Evolutionary conservation across 768 basidiomycete species (phyloP).

Genomic region (Hebeloma cylindrosporum): DNA sequence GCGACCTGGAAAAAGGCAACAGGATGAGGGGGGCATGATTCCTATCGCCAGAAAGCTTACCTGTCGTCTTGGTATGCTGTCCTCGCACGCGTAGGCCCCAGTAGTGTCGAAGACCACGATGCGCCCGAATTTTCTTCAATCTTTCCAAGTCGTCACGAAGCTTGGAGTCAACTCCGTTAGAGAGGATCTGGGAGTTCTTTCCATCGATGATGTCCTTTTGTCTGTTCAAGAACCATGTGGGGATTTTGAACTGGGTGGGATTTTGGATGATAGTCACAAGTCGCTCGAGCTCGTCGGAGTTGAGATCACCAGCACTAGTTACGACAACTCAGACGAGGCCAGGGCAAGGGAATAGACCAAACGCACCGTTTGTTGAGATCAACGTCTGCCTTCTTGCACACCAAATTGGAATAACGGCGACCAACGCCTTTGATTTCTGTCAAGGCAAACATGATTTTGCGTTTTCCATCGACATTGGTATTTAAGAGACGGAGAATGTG

Average conservation of each 20-base stretch:
- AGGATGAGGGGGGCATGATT: slow-evolving; percentile 5
- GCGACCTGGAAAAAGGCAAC: slow-evolving; percentile 57
- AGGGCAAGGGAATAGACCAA: slow-evolving; percentile 3
- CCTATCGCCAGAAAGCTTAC: slow-evolving; percentile 40
- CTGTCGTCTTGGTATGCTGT: slow-evolving; percentile 99
- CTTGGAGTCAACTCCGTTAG: slow-evolving; percentile 97
- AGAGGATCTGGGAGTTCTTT: slow-evolving; percentile 93
- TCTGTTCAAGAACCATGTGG: slow-evolving; percentile 98
- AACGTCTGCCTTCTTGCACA: slow-evolving; percentile 99
- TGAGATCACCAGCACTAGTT: slow-evolving; percentile 93
- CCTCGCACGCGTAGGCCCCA: slow-evolving; percentile 96
- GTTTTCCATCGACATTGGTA: slow-evolving; percentile 99
- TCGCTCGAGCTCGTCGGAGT: slow-evolving; percentile 99
- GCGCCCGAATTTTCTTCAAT: slow-evolving; percentile 98
- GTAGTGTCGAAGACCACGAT: slow-evolving; percentile 90
- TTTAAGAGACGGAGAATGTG: slow-evolving; percentile 99
- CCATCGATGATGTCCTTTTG: slow-evolving; percentile 98
- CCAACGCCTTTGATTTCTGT: slow-evolving; percentile 99
- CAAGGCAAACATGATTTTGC: slow-evolving; percentile 99
- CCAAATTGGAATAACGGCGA: slow-evolving; percentile 96
- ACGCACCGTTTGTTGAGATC: slow-evolving; percentile 96
- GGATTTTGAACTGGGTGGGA: slow-evolving; percentile 99
- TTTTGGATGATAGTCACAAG: slow-evolving; percentile 99
- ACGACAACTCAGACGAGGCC: background rate
- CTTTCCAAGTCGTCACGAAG: slow-evolving; percentile 97